These are phyloP conservation scores for Clohesyomyces aquaticus DNA, from an alignment of 495 filamentous ascomycete species.

Conservation along the genomic window DNA sequence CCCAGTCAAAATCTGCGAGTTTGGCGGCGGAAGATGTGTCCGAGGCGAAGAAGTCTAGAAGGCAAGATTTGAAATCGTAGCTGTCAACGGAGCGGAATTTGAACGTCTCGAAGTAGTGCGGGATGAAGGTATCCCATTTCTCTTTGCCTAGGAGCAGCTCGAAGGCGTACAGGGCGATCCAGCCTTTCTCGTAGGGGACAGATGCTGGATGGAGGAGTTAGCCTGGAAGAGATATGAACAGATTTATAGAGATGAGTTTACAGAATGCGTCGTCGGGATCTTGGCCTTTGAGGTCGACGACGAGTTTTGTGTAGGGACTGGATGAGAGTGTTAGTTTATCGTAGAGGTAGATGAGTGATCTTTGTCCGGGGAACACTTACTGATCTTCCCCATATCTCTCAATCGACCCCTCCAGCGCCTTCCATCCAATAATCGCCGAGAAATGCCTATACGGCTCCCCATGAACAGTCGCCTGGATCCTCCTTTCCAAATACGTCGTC, in stretches of 20 bases:
- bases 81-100: constrained; percentile 77
- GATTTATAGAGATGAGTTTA: neutral
- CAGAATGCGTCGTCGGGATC: constrained; percentile 95
- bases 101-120: constrained; percentile 55
- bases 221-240: too few species aligned
- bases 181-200: constrained; percentile 81
- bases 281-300: constrained; percentile 82
- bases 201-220: too few species aligned
- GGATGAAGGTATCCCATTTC: constrained; percentile 91
- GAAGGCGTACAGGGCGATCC: constrained; percentile 78
- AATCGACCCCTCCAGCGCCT: constrained; percentile 72
- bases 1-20: constrained; percentile 74
- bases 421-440: constrained; percentile 83
- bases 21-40: constrained; percentile 69
- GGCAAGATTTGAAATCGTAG: constrained; percentile 86
- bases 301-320: constrained; percentile 82
- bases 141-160: constrained; percentile 83
- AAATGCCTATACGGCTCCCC: constrained; percentile 87
- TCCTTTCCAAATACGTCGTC: constrained; percentile 90
- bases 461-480: constrained; percentile 69
- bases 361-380: neutral
- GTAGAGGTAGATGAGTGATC: too few species aligned
- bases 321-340: neutral
- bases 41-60: constrained; percentile 77
- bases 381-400: constrained; percentile 76